Evolutionary conservation across 371 early-diverging fungal genomes (phyloP).

Genomic region (Blakeslea trispora): DNA sequence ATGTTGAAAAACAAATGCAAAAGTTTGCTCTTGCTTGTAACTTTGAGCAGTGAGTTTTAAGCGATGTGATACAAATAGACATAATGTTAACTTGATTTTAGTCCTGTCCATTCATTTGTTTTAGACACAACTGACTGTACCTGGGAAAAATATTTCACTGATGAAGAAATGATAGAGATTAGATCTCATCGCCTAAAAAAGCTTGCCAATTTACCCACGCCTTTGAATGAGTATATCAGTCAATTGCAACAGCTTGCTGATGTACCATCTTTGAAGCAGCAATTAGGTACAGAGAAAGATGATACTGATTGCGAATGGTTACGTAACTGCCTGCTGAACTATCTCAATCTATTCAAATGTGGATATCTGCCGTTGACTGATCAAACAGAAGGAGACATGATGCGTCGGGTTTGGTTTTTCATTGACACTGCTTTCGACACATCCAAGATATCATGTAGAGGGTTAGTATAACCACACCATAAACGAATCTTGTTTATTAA

Average conservation of each 20-base stretch:
- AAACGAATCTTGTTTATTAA: no score
- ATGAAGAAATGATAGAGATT: conserved; percentile 20
- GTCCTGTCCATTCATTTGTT: conserved; percentile 20
- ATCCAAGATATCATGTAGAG: no score
- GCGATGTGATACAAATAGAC: conserved; percentile 6
- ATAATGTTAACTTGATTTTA: conserved; percentile 17
- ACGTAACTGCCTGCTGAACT: no score
- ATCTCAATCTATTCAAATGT: no score
- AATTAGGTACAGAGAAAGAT: not conserved
- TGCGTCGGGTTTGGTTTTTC: no score
- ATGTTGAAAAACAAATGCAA: conserved; percentile 20
- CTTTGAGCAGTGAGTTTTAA: conserved; percentile 23
- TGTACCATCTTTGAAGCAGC: conserved; percentile 1
- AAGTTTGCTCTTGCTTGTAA: conserved; percentile 18
- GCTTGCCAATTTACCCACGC: conserved; percentile 6
- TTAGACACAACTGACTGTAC: conserved; percentile 19
- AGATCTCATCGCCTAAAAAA: conserved; percentile 9
- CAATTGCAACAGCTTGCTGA: conserved; percentile 14
- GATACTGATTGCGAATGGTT: no score
- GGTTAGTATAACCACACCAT: no score
- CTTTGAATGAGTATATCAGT: conserved; percentile 11
- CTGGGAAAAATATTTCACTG: conserved; percentile 15
- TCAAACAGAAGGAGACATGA: no score
- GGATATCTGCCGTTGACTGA: no score
- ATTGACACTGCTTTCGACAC: no score